A percentile compares a stretch with the other conserved stretches of the same genome.
These are phyloP conservation scores for Apiotrichum laibachii DNA, from an alignment of 1,284 basidiomycete species.

Conservation along the genomic window DNA sequence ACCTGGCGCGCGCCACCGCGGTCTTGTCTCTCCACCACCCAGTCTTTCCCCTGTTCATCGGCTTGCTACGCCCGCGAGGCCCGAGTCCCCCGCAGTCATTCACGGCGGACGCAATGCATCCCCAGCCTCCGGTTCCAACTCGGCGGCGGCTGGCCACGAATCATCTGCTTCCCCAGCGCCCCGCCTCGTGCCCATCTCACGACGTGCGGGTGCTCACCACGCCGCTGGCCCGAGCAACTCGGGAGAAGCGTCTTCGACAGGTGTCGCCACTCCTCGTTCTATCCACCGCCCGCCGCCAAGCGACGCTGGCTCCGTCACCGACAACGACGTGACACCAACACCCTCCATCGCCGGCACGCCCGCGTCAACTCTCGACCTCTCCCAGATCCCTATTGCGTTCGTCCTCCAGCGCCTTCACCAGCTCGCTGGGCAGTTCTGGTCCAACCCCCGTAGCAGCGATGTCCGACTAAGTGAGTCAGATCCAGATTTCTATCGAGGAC, in stretches of 20 bases:
- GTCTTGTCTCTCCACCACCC: slow-evolving; percentile 4
- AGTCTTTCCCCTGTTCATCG: slow-evolving; percentile 2
- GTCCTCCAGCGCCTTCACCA: slow-evolving; percentile 40
- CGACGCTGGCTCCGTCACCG: background rate
- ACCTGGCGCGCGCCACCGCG: slow-evolving; percentile 4
- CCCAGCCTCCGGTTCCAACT: background rate
- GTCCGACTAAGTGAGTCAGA: slow-evolving; percentile 42
- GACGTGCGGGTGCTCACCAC: background rate
- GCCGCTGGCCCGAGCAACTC: background rate
- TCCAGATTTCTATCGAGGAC: background rate
- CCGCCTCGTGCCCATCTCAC: background rate
- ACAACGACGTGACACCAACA: slow-evolving; percentile 4
- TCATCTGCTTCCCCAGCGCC: slow-evolving; percentile 1
- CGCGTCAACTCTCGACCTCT: slow-evolving; percentile 12
- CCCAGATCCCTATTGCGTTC: slow-evolving; percentile 36
- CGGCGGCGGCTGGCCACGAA: background rate
- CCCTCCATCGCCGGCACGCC: slow-evolving; percentile 4
- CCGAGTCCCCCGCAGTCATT: background rate
- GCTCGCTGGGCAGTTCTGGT: slow-evolving; percentile 42
- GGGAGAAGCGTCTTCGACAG: background rate
- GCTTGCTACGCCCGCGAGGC: background rate
- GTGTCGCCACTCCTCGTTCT: background rate
- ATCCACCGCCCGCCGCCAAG: slow-evolving; percentile 1
- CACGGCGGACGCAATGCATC: background rate
- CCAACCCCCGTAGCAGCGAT: slow-evolving; percentile 38